Evolutionary conservation across 371 early-diverging fungal genomes (phyloP).

Genomic region (Apophysomyces elegans): DNA sequence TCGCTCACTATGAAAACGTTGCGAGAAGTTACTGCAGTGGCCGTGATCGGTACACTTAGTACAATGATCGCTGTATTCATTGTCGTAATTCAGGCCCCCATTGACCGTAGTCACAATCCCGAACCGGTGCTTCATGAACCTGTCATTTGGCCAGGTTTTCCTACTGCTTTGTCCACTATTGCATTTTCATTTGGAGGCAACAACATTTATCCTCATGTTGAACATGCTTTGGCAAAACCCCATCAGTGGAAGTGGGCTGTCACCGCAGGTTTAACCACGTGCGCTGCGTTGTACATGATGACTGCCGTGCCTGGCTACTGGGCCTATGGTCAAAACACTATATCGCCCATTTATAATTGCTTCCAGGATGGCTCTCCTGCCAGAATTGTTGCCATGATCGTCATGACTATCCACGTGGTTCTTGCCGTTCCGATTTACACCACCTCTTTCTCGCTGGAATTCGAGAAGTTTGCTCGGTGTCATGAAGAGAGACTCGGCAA

Average conservation of each 20-base stretch:
- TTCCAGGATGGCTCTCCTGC: conserved; percentile 62
- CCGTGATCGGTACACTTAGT: conserved; percentile 49
- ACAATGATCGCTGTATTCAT: conserved; percentile 57
- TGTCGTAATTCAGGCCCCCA: conserved; percentile 46
- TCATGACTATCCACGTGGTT: conserved; percentile 81
- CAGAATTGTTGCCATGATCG: conserved; percentile 64
- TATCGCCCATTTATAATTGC: conserved; percentile 74
- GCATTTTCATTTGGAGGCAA: conserved; percentile 56
- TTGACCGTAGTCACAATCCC: conserved; percentile 24
- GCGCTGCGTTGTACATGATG: conserved; percentile 72
- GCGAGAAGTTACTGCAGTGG: conserved; percentile 73
- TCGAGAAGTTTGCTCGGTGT: conserved; percentile 53
- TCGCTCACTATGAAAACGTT: conserved; percentile 75
- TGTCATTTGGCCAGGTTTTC: conserved; percentile 51
- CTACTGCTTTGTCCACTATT: conserved; percentile 56
- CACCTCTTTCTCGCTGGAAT: conserved; percentile 76
- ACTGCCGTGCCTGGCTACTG: conserved; percentile 79
- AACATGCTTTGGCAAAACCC: conserved; percentile 78
- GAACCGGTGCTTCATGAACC: conserved; percentile 19
- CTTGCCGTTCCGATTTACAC: conserved; percentile 81
- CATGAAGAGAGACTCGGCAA: conserved; percentile 30
- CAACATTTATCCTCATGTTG: conserved; percentile 65
- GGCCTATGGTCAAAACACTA: conserved; percentile 70
- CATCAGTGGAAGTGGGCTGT: conserved; percentile 72
- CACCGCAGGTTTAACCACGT: conserved; percentile 62